Base-by-base conservation (phyloP, 371 early-diverging fungal genomes). In the Mucor velutinosus region DNA sequence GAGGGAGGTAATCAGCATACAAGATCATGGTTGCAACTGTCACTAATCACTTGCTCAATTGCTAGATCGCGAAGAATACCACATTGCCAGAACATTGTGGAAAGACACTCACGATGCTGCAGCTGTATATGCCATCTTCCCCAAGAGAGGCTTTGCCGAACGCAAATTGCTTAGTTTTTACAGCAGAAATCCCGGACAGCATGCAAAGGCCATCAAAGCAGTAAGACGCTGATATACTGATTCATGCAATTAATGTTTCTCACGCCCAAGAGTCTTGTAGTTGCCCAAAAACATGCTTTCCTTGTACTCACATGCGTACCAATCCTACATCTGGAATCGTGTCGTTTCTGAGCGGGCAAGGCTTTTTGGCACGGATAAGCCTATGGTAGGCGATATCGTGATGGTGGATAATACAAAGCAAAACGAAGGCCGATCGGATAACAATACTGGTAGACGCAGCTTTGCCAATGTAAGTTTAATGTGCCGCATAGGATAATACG, bases 291-390 rank as follows among this genome's bases (percentile, higher is more conserved):
- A 94, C 74, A 83, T 97, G 77, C 73, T 92, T 23, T 77, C 91
- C 66, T 92, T 99, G 89, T 99, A 99, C 78, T 82, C 95, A 29
- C 99, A 99, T 80, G 94, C 98, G 6, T 98, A 97, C 71, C 99
- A 99, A 82, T 96, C 97, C 39, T 94, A 85, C 69, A 81, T 98
- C 25, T 99, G 99, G 97, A 99, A 99, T 80, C 74, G 86, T 23
- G 89, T 92, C 19, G 95, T 93, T 4, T 89, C 93, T 41, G 88
- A 91, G 71, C 86, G 98, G 17, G 75, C 96, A 30, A 76, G 80
- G 14, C 67, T 85, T 37, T 93, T 87, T 73, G 99, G 98, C 15
- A 66, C 70, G 15, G 73, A 66, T 11, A 83, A 76, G 6, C 87
- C 92, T n/a, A 86, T 95, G 19, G 78, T 89, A 0, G 99, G 98